Conservation (phyloP, 352 stramenopile species). For the Globisporangium yorkense region DNA sequence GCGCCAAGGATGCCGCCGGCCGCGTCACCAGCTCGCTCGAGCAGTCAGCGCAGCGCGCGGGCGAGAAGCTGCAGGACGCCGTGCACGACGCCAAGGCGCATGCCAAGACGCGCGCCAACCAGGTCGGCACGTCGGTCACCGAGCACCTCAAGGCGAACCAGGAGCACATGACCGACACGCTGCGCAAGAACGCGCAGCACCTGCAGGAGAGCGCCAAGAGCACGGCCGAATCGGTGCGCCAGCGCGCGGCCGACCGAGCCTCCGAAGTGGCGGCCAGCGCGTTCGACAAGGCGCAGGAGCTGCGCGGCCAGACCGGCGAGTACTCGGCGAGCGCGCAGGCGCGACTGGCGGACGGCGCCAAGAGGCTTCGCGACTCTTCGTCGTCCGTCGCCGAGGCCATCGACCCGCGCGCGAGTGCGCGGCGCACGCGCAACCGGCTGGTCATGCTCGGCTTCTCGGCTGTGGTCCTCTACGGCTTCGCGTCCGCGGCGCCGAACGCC, state of each 20-base stretch:
- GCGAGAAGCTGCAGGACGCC: conserved; percentile 24
- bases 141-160: conserved; percentile 24
- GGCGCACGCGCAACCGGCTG: conserved; percentile 47
- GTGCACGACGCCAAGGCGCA: conserved; percentile 20
- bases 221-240: conserved; percentile 18
- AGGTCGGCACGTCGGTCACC: conserved; percentile 3
- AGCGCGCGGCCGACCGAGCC: conserved; percentile 11
- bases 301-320: conserved; percentile 19
- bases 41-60: conserved; percentile 11
- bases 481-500: conserved; percentile 45
- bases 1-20: conserved; percentile 13
- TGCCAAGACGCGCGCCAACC: conserved; percentile 15
- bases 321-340: conserved; percentile 27
- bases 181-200: conserved; percentile 39
- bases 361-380: conserved; percentile 49
- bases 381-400: conserved; percentile 39
- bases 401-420: conserved; percentile 36
- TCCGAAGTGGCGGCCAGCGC: conserved; percentile 8
- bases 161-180: conserved; percentile 29
- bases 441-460: conserved; percentile 54
- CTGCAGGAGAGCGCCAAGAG: conserved; percentile 35
- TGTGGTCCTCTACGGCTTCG: conserved; percentile 74
- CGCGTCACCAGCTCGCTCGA: conserved; percentile 2
- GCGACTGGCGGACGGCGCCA: conserved; percentile 26
- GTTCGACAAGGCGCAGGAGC: conserved; percentile 12